phyloP scores from a whole-genome alignment of 441 rosid species.

The Monsonia emarginata region DNA sequence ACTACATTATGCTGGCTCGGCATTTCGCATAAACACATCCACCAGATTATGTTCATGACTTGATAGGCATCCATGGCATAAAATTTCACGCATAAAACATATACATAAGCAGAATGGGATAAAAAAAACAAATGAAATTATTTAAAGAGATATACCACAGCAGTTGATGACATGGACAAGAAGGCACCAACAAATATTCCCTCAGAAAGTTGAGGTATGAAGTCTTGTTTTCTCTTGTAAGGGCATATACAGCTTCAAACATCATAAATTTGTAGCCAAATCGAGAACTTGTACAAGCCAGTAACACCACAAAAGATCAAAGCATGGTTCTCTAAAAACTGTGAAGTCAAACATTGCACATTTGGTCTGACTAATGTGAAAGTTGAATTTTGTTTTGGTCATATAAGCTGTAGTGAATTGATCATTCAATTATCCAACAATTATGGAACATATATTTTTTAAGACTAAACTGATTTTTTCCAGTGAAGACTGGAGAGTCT shows the following conservation, averaged over 20 bases:
- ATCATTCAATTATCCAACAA: no score
- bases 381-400: no score
- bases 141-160: slow-evolving; percentile 4
- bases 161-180: slow-evolving; percentile 25
- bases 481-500: no score
- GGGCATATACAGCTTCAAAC: background rate
- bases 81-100: background rate
- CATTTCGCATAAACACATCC: background rate
- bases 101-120: background rate
- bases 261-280: background rate
- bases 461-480: no score
- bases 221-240: no score
- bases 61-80: background rate
- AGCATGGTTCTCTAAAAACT: background rate
- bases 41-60: background rate
- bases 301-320: background rate
- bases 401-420: no score
- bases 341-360: background rate
- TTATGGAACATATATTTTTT: no score
- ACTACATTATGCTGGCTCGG: background rate
- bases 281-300: background rate
- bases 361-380: background rate
- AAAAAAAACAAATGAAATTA: background rate
- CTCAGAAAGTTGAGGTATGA: slow-evolving; percentile 25
- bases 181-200: slow-evolving; percentile 27